phyloP scores from a whole-genome alignment of 2,329 filamentous ascomycete species.

The Coniella vitis region DNA sequence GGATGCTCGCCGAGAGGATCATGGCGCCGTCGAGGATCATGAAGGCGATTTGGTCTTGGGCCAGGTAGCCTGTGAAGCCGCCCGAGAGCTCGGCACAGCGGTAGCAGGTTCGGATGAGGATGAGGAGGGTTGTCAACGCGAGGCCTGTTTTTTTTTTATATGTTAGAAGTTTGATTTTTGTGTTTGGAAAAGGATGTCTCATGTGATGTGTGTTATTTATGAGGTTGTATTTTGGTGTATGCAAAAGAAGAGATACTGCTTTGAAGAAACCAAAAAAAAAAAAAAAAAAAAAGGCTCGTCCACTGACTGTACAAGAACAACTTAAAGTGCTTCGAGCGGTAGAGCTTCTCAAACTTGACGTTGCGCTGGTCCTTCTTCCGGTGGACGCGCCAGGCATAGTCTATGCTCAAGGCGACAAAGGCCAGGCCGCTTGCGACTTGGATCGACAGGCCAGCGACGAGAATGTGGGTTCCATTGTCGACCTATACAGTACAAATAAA shows the following conservation, averaged over 20 bases:
- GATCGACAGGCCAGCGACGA: conserved; percentile 39
- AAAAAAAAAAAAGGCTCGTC: neutral
- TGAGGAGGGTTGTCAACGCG: conserved; percentile 28
- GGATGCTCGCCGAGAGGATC: conserved; percentile 37
- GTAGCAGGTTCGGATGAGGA: conserved; percentile 48
- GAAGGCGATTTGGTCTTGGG: conserved; percentile 34
- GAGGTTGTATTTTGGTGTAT: no score
- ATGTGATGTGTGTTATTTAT: no score
- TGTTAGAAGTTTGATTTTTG: no score
- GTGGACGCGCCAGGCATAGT: neutral
- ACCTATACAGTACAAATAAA: conserved; percentile 25
- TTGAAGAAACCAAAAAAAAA: neutral
- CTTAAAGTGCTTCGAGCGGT: neutral
- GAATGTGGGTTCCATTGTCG: conserved; percentile 21
- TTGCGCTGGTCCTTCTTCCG: neutral
- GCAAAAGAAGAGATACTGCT: no score
- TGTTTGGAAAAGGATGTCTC: no score
- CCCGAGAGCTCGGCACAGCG: conserved; percentile 48
- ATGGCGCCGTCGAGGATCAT: conserved; percentile 36
- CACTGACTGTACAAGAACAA: neutral
- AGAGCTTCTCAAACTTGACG: neutral
- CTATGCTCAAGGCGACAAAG: conserved; percentile 22
- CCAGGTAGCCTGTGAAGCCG: conserved; percentile 43
- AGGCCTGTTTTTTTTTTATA: no score
- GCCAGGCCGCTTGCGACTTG: conserved; percentile 34